Base-by-base conservation (phyloP, 352 stramenopile species). In the Phytophthora nicotianae region DNA sequence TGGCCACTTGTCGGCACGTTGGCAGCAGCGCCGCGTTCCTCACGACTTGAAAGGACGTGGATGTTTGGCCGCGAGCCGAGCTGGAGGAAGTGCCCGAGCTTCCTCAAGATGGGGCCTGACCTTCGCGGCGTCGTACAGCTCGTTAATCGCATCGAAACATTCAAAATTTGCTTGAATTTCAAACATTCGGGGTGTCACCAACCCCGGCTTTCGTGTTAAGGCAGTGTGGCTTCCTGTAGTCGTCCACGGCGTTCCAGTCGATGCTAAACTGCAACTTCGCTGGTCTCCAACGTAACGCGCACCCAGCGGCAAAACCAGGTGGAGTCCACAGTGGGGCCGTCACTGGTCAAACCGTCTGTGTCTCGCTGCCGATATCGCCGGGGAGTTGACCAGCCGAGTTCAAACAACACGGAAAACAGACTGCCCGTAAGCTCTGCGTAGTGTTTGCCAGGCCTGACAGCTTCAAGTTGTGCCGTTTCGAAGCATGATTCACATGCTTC, bases 231-330 rank as follows among this genome's bases (percentile, higher is more conserved):
- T 56, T 61, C 32, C 35, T 66, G 50, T 66, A 55, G 40, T 55
- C 41, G 50, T 29, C 46, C 23, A 33, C 24, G 29, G 27, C 38
- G 14, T 16, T 51, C 40, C 8, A 32, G 23, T 17, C n/a, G 53
- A 50, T 24, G 63, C 72, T 9, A 61, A 52, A n/a, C 67, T 55
- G 20, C 69, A 61, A 20, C 59, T 38, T 83, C 49, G 20, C 43
- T 50, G 17, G 55, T 76, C 43, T 84, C 81, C 46, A 77, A 86
- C 52, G 64, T 58, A 54, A 54, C 35, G 51, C 24, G 45, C 27
- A n/a, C 32, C 32, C 32, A 38, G 32, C 32, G 32, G 8, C 11
- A 24, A 68, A 68, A 68, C 45, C 60, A 64, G 41, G 60, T 58
- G 60, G 40, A 43, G 58, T 20, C n/a, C 49, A 21, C 58, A 48